Percentiles rank a stretch among this genome's conserved stretches.
These are phyloP conservation scores for Lasiosphaeriaceae sp. DNA, from an alignment of 495 filamentous ascomycete species.

Conservation along the genomic window DNA sequence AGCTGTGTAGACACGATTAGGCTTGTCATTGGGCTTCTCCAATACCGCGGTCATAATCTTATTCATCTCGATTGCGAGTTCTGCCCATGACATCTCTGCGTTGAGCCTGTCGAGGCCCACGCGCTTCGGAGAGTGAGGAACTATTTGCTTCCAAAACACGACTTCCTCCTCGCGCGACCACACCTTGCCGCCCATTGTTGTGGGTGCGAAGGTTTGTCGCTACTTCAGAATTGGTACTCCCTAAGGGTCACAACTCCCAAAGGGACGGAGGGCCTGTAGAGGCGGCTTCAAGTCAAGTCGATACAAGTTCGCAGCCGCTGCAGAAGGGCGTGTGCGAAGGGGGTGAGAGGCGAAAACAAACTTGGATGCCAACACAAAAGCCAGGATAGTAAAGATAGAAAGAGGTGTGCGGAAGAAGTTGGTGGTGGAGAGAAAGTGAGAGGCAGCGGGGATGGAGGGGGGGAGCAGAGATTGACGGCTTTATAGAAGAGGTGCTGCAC, in stretches of 20 bases:
- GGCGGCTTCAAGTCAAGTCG: background rate
- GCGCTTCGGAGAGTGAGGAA: slow-evolving; percentile 36
- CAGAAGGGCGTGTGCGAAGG: too few relatives aligned
- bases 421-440: background rate
- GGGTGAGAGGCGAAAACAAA: too few relatives aligned
- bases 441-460: background rate
- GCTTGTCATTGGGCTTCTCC: slow-evolving; percentile 5
- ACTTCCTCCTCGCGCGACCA: slow-evolving; percentile 39
- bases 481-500: background rate
- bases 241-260: too few relatives aligned
- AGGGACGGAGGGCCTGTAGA: background rate
- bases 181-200: slow-evolving; percentile 38
- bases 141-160: slow-evolving; percentile 36
- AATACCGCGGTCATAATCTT: slow-evolving; percentile 12
- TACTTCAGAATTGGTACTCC: background rate
- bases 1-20: slow-evolving; percentile 31
- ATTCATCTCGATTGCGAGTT: slow-evolving; percentile 31
- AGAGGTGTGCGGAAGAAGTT: background rate
- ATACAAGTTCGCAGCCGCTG: too few relatives aligned
- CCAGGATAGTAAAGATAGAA: background rate
- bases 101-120: slow-evolving; percentile 22
- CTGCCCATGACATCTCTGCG: slow-evolving; percentile 27
- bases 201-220: background rate
- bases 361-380: too few relatives aligned
- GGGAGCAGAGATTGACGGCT: background rate